Conservation (phyloP, 2,329 filamentous ascomycete genomes). For the Neurospora sp. region DNA sequence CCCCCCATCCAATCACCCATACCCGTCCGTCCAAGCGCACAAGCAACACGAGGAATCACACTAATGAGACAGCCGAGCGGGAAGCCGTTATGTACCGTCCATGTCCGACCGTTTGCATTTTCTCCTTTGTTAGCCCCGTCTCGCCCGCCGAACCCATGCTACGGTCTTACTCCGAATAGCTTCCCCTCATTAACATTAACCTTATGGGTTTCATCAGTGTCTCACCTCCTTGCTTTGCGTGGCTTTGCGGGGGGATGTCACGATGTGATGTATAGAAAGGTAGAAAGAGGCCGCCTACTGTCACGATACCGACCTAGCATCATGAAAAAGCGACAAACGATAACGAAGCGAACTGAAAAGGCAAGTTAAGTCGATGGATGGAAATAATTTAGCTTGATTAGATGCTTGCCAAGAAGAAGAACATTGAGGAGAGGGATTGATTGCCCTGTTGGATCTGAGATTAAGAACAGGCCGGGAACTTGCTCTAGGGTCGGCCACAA, state of each 20-base stretch:
- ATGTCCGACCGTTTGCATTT: background rate
- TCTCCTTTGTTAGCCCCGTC: background rate
- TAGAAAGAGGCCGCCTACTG: background rate
- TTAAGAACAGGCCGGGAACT: too few relatives aligned
- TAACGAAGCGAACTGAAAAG: too few relatives aligned
- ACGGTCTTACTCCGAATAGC: background rate
- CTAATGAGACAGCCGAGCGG: background rate
- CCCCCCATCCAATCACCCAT: background rate
- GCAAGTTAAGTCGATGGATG: too few relatives aligned
- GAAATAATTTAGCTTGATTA: too few relatives aligned
- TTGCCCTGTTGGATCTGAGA: too few relatives aligned
- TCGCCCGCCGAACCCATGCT: background rate
- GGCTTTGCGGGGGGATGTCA: background rate
- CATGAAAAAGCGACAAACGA: too few relatives aligned
- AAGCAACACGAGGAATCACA: background rate
- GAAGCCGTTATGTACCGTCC: background rate
- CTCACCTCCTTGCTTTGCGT: background rate
- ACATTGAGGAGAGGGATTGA: too few relatives aligned
- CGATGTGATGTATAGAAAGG: background rate
- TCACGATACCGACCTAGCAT: too few relatives aligned
- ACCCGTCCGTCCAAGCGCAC: background rate
- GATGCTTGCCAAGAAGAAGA: too few relatives aligned
- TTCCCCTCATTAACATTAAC: background rate
- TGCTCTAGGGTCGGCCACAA: too few relatives aligned
- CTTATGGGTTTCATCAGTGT: background rate